These are phyloP conservation scores for Dorcoceras hygrometricum DNA, from an alignment of 257 asterid genomes.

Conservation along the genomic window DNA sequence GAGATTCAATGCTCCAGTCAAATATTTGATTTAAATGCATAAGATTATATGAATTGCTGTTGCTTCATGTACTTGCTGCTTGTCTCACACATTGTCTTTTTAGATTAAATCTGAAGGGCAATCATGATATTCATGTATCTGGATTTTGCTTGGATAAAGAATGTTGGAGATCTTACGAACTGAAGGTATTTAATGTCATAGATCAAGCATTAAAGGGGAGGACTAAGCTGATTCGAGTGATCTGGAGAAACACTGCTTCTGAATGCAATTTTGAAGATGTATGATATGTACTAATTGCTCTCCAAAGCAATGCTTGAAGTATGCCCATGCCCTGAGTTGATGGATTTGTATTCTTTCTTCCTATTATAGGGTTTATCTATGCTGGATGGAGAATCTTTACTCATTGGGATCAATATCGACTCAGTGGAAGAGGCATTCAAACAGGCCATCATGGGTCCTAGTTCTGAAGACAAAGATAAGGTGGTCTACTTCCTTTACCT, in stretches of 20 bases:
- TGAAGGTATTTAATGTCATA: conserved; percentile 56
- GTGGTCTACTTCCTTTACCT: conserved; percentile 35
- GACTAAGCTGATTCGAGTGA: conserved; percentile 71
- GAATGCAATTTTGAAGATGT: conserved; percentile 70
- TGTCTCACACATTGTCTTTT: conserved; percentile 26
- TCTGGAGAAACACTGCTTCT: conserved; percentile 72
- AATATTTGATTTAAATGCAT: conserved; percentile 6
- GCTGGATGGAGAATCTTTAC: conserved; percentile 62
- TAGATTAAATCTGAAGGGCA: conserved; percentile 83
- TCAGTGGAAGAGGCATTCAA: conserved; percentile 78
- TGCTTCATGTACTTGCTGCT: conserved; percentile 29
- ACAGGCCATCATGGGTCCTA: conserved; percentile 81
- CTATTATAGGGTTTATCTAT: conserved; percentile 60
- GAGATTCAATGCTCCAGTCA: neutral
- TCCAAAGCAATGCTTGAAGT: conserved; percentile 17
- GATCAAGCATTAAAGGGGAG: conserved; percentile 78
- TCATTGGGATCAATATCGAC: conserved; percentile 66
- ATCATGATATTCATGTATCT: conserved; percentile 39
- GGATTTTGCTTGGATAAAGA: conserved; percentile 94
- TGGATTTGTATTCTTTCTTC: conserved; percentile 15
- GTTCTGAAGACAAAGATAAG: conserved; percentile 93
- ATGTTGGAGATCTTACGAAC: conserved; percentile 94
- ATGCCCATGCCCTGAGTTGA: conserved; percentile 16
- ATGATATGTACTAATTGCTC: conserved; percentile 24
- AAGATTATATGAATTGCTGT: neutral